Base-by-base conservation (phyloP, 2,329 filamentous ascomycete species). In the Fusarium zealandicum region DNA sequence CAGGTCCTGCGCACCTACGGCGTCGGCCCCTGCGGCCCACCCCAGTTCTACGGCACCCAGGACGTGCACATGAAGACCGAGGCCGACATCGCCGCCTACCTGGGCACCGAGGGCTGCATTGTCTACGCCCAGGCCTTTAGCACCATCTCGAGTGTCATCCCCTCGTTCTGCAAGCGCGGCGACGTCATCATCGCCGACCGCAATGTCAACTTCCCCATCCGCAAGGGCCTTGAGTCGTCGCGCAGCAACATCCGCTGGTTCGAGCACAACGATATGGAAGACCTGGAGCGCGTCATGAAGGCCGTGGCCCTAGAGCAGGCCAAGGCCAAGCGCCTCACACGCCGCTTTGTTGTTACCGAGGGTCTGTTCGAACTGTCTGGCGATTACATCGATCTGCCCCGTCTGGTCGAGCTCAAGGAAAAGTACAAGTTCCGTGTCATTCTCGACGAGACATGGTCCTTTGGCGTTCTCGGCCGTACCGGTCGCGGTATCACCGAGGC, bases 31-130 rank as follows among this genome's bases (percentile, higher is more conserved):
- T 99, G 95, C 72, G 95, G 95, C 16, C 95, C 95, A 14, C 95
- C 95, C 6, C 93, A 96, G 61, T 99, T 99, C 78, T 99, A 99
- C 77, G 95, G 93, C 62, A 99, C 92, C 27, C 93, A 98, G 73
- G 95, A 99, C 75, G 93, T 98, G 38, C 95, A 99, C 75, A 93
- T 97, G 85, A 95, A 96, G 79, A 92, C 92, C 13, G 95, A 99
- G 76, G 86, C 90, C 51, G 93, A 98, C 72, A 93, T 99, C 69
- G 92, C 95, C 18, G 84, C 90, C 9, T 96, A 93, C 71, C 77
- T 99, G 20, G 95, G 95, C 18, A 91, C 90, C 1, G 87, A 93
- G 48, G 88, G 89, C 27, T 96, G 92, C 70, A 98, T 99, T 64
- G 87, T 99, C 54, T 99, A 99, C 70, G 90, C 95, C 1, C 95